phyloP scores from a whole-genome alignment of 1,284 basidiomycete genomes.

The Puccinia sorghi region DNA sequence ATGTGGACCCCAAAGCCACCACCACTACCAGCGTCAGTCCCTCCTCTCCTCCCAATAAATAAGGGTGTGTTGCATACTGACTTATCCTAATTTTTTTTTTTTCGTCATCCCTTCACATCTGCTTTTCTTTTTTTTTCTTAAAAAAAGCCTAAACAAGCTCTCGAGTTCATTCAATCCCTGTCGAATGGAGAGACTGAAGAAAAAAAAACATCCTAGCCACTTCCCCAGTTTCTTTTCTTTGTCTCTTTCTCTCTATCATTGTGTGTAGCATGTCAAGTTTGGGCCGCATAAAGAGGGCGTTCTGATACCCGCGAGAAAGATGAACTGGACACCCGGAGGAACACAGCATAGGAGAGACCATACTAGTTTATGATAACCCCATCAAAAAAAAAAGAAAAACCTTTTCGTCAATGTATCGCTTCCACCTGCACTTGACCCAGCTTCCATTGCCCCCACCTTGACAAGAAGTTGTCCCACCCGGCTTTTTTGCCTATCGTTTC shows the following conservation, averaged over 20 bases:
- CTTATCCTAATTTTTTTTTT: neutral
- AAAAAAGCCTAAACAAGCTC: conserved; percentile 19
- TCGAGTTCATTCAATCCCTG: conserved; percentile 18
- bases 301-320: too few species aligned
- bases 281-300: too few species aligned
- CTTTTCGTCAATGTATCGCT: too few species aligned
- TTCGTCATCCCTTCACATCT: neutral
- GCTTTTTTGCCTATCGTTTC: too few species aligned
- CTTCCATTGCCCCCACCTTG: too few species aligned
- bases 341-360: too few species aligned
- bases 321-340: too few species aligned
- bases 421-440: too few species aligned
- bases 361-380: too few species aligned
- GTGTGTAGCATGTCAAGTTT: too few species aligned
- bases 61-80: neutral
- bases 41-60: neutral
- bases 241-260: neutral
- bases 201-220: neutral
- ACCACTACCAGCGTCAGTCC: conserved; percentile 49
- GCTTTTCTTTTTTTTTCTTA: neutral
- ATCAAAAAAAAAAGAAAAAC: too few species aligned
- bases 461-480: too few species aligned
- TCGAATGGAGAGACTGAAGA: neutral
- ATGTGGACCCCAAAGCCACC: conserved; percentile 49
- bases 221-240: neutral